Evolutionary conservation across 192 early-diverging fungal genomes (phyloP), one percentile per base, ranked within the genome.

Genomic region (Gigaspora rosea): DNA sequence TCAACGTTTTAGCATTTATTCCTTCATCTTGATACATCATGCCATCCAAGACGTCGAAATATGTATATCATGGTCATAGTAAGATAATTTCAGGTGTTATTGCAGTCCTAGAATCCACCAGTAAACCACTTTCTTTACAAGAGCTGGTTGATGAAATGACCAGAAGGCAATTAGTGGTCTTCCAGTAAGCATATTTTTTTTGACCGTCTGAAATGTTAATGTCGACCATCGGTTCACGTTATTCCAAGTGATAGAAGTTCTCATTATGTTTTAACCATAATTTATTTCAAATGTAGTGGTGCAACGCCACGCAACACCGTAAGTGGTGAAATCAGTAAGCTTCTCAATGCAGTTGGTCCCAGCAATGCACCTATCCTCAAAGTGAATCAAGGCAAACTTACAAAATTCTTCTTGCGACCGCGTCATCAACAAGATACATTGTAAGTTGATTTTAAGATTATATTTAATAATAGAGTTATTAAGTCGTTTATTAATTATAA

Each of bases 91-190:
- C 73, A 0, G 73, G 73, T 51, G 73, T 75, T 50, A 75, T 75
- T 33, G 61, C 73, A 8, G 73, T 75, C 22, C 46, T 75, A 36
- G 73, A 75, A 75, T 64, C 27, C 8, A 75, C 73, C 13, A 64
- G 49, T 47, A 33, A 51, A 35, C 73, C 73, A 75, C 61, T 75
- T 15, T 75, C 73, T 33, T 75, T 75, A 58, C 73, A 75, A 63
- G 73, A 75, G 49, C 35, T 75, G 18, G 73, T 75, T 32, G 73
- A 75, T 46, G 73, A 75, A 75, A 75, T 75, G 73, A 75, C 73
- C 6, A 75, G 46, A 32, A 58, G 73, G 18, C 73, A 75, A 48
- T 58, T 75, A 62, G 73, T 75, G 8, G 73, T 75, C 50, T 75
- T 75, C n/a, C 73, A 75, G 73, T 75, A 64, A 64, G 73, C 64